These are phyloP conservation scores for Cladophialophora psammophila DNA, from an alignment of 2,329 filamentous ascomycete species.

Conservation along the genomic window DNA sequence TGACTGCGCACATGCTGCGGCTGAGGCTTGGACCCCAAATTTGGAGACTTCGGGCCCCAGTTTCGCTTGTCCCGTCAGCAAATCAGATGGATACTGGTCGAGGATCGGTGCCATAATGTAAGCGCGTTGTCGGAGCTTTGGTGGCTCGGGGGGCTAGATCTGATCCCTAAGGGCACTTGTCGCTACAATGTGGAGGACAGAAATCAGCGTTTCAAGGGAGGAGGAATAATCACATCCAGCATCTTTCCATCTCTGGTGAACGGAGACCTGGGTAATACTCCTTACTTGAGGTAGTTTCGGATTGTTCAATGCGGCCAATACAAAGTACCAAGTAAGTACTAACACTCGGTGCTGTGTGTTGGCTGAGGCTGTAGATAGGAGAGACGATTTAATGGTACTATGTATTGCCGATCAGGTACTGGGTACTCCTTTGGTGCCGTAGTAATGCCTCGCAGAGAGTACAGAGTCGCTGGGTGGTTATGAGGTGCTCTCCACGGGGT, in stretches of 20 bases:
- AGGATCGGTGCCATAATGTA: background rate
- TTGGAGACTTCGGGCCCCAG: slow-evolving; percentile 16
- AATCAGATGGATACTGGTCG: background rate
- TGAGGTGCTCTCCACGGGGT: too few species aligned
- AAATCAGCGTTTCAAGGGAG: background rate
- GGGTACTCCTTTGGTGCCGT: too few species aligned
- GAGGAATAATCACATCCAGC: background rate
- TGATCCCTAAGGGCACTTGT: background rate
- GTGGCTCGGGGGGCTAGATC: background rate
- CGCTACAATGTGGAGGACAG: background rate
- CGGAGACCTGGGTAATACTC: background rate
- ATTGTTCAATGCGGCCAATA: background rate
- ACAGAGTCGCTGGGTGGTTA: too few species aligned
- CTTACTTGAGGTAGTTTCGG: background rate
- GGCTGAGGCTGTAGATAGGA: too few species aligned
- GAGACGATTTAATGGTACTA: too few species aligned
- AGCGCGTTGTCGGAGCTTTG: background rate
- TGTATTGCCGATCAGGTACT: too few species aligned
- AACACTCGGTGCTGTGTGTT: too few species aligned
- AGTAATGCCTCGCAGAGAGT: too few species aligned
- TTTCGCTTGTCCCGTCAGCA: background rate
- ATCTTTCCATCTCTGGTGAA: background rate
- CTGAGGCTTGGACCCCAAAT: slow-evolving; percentile 34
- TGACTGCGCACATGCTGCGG: slow-evolving; percentile 22
- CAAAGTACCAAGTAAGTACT: too few species aligned